Percentiles rank a stretch among this genome's conserved stretches.
phyloP scores from a whole-genome alignment of 805 yeast species.

The Starmerella sp. region DNA sequence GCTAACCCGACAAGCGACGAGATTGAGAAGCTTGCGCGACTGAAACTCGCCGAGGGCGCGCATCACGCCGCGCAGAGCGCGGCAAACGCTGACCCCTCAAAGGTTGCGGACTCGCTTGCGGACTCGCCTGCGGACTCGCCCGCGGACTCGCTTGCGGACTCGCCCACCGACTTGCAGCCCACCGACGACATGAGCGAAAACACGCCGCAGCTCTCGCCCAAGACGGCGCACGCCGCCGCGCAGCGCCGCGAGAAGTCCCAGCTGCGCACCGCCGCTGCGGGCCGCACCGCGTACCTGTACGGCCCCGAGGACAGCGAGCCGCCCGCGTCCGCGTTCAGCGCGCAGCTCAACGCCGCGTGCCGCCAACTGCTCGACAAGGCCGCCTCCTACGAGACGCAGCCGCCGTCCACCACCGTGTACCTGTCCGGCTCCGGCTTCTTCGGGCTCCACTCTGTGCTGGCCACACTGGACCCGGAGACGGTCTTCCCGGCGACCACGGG shows the following conservation, averaged over 20 bases:
- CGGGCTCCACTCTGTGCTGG: conserved; percentile 14
- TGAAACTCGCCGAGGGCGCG: too few species aligned
- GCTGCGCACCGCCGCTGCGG: too few species aligned
- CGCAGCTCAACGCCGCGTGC: background rate
- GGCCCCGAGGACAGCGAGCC: conserved; percentile 1
- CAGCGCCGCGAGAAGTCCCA: background rate
- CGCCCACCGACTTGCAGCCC: too few species aligned
- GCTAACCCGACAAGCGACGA: background rate
- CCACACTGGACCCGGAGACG: background rate
- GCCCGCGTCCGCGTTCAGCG: background rate
- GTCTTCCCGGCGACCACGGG: conserved; percentile 10
- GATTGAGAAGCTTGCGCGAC: too few species aligned
- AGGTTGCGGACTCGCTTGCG: too few species aligned
- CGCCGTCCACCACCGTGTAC: conserved; percentile 4
- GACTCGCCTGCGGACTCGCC: too few species aligned
- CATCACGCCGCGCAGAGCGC: too few species aligned
- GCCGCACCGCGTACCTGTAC: background rate
- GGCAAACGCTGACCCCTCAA: too few species aligned
- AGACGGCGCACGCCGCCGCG: background rate
- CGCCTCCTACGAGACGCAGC: background rate
- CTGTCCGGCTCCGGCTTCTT: conserved; percentile 17
- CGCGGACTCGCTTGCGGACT: too few species aligned
- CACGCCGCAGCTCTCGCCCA: too few species aligned
- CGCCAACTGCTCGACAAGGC: background rate
- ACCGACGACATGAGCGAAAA: too few species aligned